These are phyloP conservation scores for Hapsidospora chrysogenum DNA, from an alignment of 495 filamentous ascomycete genomes.

Conservation along the genomic window DNA sequence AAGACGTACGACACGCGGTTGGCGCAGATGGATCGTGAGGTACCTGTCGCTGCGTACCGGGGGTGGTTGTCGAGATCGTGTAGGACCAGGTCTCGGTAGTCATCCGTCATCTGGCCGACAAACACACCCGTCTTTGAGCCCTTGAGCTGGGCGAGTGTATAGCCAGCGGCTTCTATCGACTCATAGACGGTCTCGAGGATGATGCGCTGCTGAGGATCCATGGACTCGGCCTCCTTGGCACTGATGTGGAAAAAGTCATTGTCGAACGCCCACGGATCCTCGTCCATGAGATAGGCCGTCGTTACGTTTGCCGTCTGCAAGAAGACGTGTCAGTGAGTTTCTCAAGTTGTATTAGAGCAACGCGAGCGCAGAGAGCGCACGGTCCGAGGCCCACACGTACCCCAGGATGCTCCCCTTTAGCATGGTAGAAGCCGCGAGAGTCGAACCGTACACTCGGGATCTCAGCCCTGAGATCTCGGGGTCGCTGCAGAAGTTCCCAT, in stretches of 20 bases:
- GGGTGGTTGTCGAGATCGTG: conserved; percentile 12
- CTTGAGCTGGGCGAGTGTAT: conserved; percentile 13
- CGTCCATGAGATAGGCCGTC: conserved; percentile 26
- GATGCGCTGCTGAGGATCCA: conserved; percentile 29
- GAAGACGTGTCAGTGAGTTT: no score
- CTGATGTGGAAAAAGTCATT: conserved; percentile 45
- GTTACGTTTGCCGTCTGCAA: conserved; percentile 18
- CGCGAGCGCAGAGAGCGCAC: no score
- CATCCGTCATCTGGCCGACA: conserved; percentile 24
- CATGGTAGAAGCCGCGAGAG: conserved; percentile 31
- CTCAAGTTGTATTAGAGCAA: no score
- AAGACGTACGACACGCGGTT: conserved; percentile 42
- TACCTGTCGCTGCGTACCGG: conserved; percentile 33
- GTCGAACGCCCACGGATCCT: conserved; percentile 31
- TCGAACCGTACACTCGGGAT: conserved; percentile 36
- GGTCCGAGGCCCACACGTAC: no score
- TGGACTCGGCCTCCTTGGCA: conserved; percentile 31
- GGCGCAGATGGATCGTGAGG: conserved; percentile 26
- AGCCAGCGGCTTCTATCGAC: conserved; percentile 34
- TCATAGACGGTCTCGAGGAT: conserved; percentile 47
- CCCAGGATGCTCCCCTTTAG: conserved; percentile 26
- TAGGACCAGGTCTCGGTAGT: conserved; percentile 24
- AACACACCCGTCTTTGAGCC: conserved; percentile 26
- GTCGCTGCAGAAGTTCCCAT: conserved; percentile 27
- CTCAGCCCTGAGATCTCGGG: conserved; percentile 20